Evolutionary conservation across 2,329 filamentous ascomycete species (phyloP), one percentile per base, ranked within the genome.

Genomic region (Metarhizium brunneum): DNA sequence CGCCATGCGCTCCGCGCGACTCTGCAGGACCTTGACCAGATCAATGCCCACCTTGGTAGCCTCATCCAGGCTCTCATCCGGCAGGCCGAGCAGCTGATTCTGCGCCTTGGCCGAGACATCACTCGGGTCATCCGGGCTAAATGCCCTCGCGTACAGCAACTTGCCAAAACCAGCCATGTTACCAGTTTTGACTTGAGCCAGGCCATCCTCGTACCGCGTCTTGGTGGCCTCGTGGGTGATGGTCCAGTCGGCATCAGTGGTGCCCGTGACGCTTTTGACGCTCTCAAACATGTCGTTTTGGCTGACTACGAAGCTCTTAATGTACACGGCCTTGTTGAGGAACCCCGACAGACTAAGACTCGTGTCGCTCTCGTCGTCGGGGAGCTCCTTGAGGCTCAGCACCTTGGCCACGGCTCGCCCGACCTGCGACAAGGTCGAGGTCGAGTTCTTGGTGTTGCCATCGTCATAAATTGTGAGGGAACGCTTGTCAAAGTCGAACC

Each of bases 211-310:
- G 58, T 75, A 81, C n/a, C 42, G 14, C 42, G 14, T 18, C 42
- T 45, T 45, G 42, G 11, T 68, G 0, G 66, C 60, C 66, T 84
- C 76, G 7, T 76, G 67, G 1, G 63, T 71, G 54, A 88, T 18
- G 13, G 42, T 45, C 85, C 84, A 88, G 63, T 87, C 83, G 0
- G 66, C 67, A 43, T 83, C 78, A 1, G 69, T 76, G 0, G 78
- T 81, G 0, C 75, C 76, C 0, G 80, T 80, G 14, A 84, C 83
- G 0, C 81, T 78, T 61, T 83, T 75, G 14, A 85, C 68, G n/a
- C 76, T 78, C 42, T 79, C 77, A 54, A 88, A 74, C 72, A 88
- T 87, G 11, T 88, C 84, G 13, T 75, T 73, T 66, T 89, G 25
- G 25, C 25, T 25, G 25, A 25, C 25, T 25, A 25, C 25, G 25